Percentiles rank a stretch among this genome's conserved stretches.
phyloP scores from a whole-genome alignment of 805 yeast genomes.

The Ascoidea tarda region DNA sequence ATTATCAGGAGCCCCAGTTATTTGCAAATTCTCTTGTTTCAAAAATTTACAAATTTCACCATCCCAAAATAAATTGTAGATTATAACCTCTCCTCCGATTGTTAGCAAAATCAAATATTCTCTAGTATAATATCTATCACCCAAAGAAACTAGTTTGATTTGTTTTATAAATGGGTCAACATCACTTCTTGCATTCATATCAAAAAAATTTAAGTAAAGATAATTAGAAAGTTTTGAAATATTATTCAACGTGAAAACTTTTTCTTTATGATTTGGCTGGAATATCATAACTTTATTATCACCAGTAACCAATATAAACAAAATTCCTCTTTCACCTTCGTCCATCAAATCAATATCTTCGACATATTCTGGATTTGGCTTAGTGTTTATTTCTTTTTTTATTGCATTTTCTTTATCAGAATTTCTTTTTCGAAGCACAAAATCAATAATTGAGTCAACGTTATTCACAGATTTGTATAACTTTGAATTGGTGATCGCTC shows the following conservation, averaged over 20 bases:
- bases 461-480: conserved; percentile 2
- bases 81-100: conserved; percentile 64
- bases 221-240: conserved; percentile 22
- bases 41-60: conserved; percentile 27
- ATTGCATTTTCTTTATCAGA: not conserved
- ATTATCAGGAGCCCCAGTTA: conserved; percentile 73
- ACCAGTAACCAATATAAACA: conserved; percentile 29
- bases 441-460: conserved; percentile 2
- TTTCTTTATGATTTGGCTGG: conserved; percentile 31
- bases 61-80: conserved; percentile 45
- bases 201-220: conserved; percentile 6
- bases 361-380: no score
- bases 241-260: conserved; percentile 22
- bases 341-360: conserved; percentile 4
- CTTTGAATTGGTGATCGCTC: conserved; percentile 3
- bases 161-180: conserved; percentile 37
- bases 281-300: conserved; percentile 61
- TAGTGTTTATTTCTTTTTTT: no score
- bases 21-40: conserved; percentile 25
- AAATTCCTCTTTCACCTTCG: conserved; percentile 7
- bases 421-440: not conserved
- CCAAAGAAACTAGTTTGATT: conserved; percentile 46
- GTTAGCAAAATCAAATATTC: conserved; percentile 62
- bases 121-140: conserved; percentile 37
- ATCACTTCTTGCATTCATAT: conserved; percentile 9